Conservation (phyloP, 352 stramenopile species). For the Pythium sp. region DNA sequence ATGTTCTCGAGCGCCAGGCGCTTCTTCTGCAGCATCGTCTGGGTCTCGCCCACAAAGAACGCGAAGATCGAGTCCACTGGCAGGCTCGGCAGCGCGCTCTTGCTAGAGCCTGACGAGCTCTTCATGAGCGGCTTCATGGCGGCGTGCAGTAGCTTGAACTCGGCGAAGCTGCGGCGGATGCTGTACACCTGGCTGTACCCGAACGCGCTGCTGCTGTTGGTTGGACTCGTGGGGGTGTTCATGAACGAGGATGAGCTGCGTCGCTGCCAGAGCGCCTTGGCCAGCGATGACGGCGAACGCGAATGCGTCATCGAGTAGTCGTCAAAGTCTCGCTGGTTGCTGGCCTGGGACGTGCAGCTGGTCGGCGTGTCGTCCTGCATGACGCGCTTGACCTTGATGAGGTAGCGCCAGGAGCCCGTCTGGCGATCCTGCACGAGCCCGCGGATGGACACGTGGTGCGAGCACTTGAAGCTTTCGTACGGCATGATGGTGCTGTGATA, state of each 20-base stretch:
- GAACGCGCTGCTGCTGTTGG: slow-evolving; percentile 3
- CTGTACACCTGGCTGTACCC: slow-evolving; percentile 35
- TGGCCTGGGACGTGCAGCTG: neutral
- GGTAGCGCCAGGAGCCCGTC: slow-evolving; percentile 62
- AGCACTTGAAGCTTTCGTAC: slow-evolving; percentile 71
- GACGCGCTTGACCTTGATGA: slow-evolving; percentile 50
- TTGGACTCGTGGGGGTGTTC: slow-evolving; percentile 2
- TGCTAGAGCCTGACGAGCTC: neutral
- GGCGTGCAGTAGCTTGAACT: slow-evolving; percentile 68
- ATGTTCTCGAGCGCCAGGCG: slow-evolving; percentile 59
- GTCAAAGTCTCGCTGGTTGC: neutral
- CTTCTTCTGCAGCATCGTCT: slow-evolving; percentile 63
- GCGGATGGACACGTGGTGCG: slow-evolving; percentile 60
- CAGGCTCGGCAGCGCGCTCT: slow-evolving; percentile 35
- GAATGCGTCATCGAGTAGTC: neutral
- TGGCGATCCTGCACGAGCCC: slow-evolving; percentile 58
- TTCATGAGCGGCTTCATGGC: slow-evolving; percentile 45
- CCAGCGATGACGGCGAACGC: neutral
- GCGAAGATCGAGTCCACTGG: slow-evolving; percentile 58
- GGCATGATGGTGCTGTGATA: slow-evolving; percentile 34
- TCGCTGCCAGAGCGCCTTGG: slow-evolving; percentile 9
- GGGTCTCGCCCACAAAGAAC: slow-evolving; percentile 68
- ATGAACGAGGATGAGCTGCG: slow-evolving; percentile 17
- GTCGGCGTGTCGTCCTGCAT: slow-evolving; percentile 30
- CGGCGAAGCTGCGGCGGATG: slow-evolving; percentile 62